Base-by-base conservation (phyloP, 1,139 yeast genomes). In the Arxiozyma slooffiae region DNA sequence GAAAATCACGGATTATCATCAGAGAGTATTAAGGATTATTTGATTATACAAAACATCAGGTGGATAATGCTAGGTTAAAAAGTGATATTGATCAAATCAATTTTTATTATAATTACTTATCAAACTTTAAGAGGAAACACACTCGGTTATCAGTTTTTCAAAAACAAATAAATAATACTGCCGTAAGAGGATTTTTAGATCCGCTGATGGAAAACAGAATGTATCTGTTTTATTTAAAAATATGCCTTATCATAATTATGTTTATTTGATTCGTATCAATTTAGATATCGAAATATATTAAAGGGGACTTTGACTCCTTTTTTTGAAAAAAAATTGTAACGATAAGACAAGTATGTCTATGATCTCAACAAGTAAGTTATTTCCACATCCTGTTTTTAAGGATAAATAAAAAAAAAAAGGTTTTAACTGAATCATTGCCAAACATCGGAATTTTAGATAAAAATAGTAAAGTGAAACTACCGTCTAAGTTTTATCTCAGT, bases 321-420 rank as follows among this genome's bases (percentile, higher is more conserved):
- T 62, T 76, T 42, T 71, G 74, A 41, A 77, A 72, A 38, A 51
- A 75, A 0, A 82, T 89, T 8, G 83, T 85, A 6, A 76, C 83
- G 0, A 81, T 87, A 6, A 81, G 84, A 57, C 97, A 90, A 64
- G 69, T 88, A 1, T 95, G 89, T 61, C 69, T 88, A 44, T 71
- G 97, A 47, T 68, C 87, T 20, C 83, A 81, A 55, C 97, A 90
- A 62, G 66, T 88, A 37, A 79, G 87, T 57, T 83, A 80, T 60
- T 80, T 90, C 62, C 97, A 97, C 0, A 74, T 80, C 1, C 97
- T 90, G 61, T 88, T 86, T 60, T 64, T 82, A 50, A 78, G 82
- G 44, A 74, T 82, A 26, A 67, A 69, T 30, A 59, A 62, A 49
- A 57, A 56, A 41, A 57, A 56, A 41, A 50, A 53, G 8, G 66